Conservation (phyloP, 2,329 filamentous ascomycete genomes). For the Magnaporthiopsis poae region DNA sequence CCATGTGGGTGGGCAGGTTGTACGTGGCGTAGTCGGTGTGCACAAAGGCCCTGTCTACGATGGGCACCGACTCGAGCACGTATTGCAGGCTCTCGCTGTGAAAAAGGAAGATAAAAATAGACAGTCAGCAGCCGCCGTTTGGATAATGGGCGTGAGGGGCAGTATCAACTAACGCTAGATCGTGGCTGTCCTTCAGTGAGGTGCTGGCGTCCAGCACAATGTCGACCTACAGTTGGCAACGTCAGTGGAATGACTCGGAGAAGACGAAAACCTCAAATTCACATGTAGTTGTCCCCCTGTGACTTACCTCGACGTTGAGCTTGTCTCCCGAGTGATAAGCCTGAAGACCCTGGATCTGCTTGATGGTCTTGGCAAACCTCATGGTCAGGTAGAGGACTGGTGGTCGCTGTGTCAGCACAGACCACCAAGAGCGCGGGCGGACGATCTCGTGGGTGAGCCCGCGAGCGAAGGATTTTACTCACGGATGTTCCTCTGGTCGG, state of each 20-base stretch:
- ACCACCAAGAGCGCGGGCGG: background rate
- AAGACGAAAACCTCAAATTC: background rate
- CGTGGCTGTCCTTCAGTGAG: slow-evolving; percentile 68
- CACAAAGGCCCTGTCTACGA: slow-evolving; percentile 63
- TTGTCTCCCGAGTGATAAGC: slow-evolving; percentile 81
- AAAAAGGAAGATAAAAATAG: background rate
- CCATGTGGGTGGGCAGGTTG: slow-evolving; percentile 51
- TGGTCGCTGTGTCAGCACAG: background rate
- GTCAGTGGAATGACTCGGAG: background rate
- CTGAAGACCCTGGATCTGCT: slow-evolving; percentile 73
- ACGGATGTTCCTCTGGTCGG: slow-evolving; percentile 70
- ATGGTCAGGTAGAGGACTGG: slow-evolving; percentile 76
- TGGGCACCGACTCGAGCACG: slow-evolving; percentile 73
- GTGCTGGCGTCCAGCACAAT: slow-evolving; percentile 72
- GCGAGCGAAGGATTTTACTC: slow-evolving; percentile 12
- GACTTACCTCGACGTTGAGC: slow-evolving; percentile 55
- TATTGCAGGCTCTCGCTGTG: slow-evolving; percentile 64
- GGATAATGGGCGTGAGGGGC: background rate
- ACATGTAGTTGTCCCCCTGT: background rate
- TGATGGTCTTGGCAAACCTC: slow-evolving; percentile 82
- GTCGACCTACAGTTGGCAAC: slow-evolving; percentile 46
- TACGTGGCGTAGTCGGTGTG: slow-evolving; percentile 56
- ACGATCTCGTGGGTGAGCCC: background rate
- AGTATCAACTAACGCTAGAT: slow-evolving; percentile 43
- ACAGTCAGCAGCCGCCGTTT: background rate